These are phyloP conservation scores for Lipomyces kockii DNA, from an alignment of 805 yeast genomes.

Conservation along the genomic window DNA sequence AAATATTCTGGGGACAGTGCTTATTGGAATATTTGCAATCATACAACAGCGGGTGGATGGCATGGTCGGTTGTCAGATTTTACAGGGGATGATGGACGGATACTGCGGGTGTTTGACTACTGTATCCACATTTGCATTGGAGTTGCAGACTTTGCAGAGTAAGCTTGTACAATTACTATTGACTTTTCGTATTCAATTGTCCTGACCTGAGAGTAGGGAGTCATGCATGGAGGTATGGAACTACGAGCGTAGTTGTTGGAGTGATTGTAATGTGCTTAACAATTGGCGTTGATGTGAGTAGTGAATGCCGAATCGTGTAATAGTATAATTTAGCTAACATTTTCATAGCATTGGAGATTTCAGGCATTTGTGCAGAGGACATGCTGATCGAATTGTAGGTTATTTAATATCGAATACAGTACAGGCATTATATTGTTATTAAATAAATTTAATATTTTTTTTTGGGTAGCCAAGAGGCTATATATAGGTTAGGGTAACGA, in stretches of 20 bases:
- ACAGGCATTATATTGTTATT: background rate
- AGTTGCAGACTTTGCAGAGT: conserved; percentile 28
- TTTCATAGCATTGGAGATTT: background rate
- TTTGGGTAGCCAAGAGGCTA: no score
- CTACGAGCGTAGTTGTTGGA: conserved; percentile 21
- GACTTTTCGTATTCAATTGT: background rate
- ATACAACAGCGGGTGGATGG: conserved; percentile 21
- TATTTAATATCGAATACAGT: no score
- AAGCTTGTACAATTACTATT: background rate
- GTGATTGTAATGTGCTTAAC: conserved; percentile 26
- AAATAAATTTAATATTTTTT: background rate
- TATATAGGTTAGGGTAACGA: no score
- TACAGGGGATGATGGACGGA: conserved; percentile 37
- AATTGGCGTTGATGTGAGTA: conserved; percentile 23
- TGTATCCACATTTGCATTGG: conserved; percentile 38
- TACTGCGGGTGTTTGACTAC: conserved; percentile 39
- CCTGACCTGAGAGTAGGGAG: background rate
- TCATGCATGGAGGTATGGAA: conserved; percentile 31
- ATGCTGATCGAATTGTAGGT: no score
- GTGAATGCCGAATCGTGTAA: background rate
- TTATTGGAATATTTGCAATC: conserved; percentile 28
- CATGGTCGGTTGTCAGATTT: conserved; percentile 29
- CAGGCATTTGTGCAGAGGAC: background rate
- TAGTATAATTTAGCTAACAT: background rate
- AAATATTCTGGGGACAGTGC: conserved; percentile 36